Percentiles rank a stretch among this genome's conserved stretches.
phyloP scores from a whole-genome alignment of 305 asterid species.

The Caryopteris hybrid region DNA sequence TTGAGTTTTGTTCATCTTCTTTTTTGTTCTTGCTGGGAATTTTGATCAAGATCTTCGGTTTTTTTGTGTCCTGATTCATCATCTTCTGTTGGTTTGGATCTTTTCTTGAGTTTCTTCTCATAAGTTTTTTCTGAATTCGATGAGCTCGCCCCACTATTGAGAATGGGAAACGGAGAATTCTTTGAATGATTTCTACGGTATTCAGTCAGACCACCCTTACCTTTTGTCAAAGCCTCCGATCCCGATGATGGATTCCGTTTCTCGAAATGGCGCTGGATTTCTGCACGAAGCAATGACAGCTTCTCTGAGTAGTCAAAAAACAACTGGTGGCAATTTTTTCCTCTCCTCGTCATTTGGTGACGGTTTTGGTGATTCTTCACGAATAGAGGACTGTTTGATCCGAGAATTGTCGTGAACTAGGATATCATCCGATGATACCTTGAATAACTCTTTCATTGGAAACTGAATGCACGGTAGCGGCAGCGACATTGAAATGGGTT shows the following conservation, averaged over 20 bases:
- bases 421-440: background rate
- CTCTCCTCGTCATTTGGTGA: background rate
- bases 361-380: slow-evolving; percentile 17
- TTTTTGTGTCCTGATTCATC: slow-evolving; percentile 14
- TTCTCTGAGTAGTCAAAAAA: background rate
- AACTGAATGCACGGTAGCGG: slow-evolving; percentile 14
- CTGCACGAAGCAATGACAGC: slow-evolving; percentile 5
- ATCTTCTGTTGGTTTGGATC: slow-evolving; percentile 10
- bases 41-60: slow-evolving; percentile 29
- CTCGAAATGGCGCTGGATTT: background rate
- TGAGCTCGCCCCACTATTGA: background rate
- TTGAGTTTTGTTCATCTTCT: background rate
- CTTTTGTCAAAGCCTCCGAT: slow-evolving; percentile 9
- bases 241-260: background rate
- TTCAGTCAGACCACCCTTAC: background rate
- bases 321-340: background rate
- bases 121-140: background rate
- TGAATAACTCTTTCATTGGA: slow-evolving; percentile 14
- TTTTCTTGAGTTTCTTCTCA: slow-evolving; percentile 19
- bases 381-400: slow-evolving; percentile 17
- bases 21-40: slow-evolving; percentile 16
- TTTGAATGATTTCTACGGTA: slow-evolving; percentile 8
- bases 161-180: slow-evolving; percentile 5
- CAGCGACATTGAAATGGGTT: slow-evolving; percentile 18
- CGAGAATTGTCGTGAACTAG: background rate